A percentile compares a stretch with the other conserved stretches of the same genome.
These are phyloP conservation scores for Aspergillus oerlinghausenensis DNA, from an alignment of 2,329 filamentous ascomycete species.

Conservation along the genomic window DNA sequence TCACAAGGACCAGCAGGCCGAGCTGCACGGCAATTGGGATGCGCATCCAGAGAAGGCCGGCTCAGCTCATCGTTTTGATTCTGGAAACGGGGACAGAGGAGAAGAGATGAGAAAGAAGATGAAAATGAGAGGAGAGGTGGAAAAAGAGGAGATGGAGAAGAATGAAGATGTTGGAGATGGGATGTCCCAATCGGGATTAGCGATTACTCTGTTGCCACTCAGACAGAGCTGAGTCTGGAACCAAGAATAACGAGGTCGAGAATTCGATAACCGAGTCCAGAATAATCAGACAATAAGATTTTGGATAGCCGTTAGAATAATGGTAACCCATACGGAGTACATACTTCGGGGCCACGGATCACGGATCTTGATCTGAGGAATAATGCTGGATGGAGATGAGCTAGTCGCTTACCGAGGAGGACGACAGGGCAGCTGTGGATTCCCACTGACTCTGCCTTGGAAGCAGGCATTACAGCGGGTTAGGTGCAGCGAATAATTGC, in stretches of 20 bases:
- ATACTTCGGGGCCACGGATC: too few species aligned
- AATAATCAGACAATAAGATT: too few species aligned
- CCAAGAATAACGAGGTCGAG: too few species aligned
- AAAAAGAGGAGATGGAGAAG: not conserved
- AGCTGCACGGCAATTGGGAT: constrained; percentile 86
- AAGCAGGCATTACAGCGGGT: not conserved
- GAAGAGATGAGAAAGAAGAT: not conserved
- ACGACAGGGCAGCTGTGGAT: not conserved
- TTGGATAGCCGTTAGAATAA: too few species aligned
- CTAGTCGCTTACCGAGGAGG: too few species aligned
- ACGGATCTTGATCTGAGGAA: too few species aligned
- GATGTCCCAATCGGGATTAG: not conserved
- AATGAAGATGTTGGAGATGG: not conserved
- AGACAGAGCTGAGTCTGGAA: not conserved
- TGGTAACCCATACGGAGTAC: too few species aligned
- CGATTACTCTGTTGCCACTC: not conserved
- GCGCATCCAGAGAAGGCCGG: constrained; percentile 56
- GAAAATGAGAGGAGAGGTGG: not conserved
- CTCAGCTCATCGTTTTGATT: not conserved
- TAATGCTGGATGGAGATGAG: too few species aligned
- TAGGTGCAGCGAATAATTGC: not conserved
- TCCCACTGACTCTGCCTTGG: not conserved
- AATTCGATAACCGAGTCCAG: too few species aligned
- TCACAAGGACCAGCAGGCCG: constrained; percentile 69
- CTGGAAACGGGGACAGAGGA: not conserved